A percentile compares a stretch with the other conserved stretches of the same genome.
These are phyloP conservation scores for Scheffersomyces parashehatae DNA, from an alignment of 1,139 yeast species.

Conservation along the genomic window DNA sequence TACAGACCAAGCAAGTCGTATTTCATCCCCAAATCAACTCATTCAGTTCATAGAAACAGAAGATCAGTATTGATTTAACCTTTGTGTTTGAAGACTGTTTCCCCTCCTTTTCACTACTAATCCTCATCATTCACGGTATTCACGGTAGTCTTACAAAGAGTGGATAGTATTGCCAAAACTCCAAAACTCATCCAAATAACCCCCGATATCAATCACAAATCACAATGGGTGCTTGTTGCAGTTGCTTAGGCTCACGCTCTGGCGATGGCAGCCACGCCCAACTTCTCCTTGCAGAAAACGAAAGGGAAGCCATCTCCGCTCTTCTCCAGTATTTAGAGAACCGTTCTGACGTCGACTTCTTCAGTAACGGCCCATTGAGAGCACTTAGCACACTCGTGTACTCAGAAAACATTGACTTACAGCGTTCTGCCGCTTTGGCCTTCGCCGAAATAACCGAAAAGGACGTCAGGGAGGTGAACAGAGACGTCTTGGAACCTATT, in stretches of 20 bases:
- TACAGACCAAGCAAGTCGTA: too few relatives aligned
- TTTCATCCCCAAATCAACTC: too few relatives aligned
- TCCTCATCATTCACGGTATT: too few relatives aligned
- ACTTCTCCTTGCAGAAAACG: slow-evolving; percentile 86
- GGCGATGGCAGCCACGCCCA: slow-evolving; percentile 65
- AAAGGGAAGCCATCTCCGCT: slow-evolving; percentile 92
- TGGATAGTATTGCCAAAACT: too few relatives aligned
- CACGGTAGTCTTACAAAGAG: too few relatives aligned
- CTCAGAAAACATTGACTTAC: slow-evolving; percentile 91
- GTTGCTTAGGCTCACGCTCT: slow-evolving; percentile 49
- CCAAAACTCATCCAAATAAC: too few relatives aligned
- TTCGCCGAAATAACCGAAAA: slow-evolving; percentile 98
- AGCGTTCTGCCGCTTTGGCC: slow-evolving; percentile 96
- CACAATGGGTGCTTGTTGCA: slow-evolving; percentile 67
- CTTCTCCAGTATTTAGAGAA: slow-evolving; percentile 87
- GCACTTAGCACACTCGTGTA: slow-evolving; percentile 92
- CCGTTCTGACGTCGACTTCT: slow-evolving; percentile 82
- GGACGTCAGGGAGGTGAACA: slow-evolving; percentile 84
- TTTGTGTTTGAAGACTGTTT: too few relatives aligned
- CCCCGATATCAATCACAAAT: background rate
- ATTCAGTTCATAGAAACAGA: too few relatives aligned
- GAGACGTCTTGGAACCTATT: slow-evolving; percentile 92
- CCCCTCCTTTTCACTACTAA: too few relatives aligned
- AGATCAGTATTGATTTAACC: too few relatives aligned
- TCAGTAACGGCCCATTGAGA: slow-evolving; percentile 84